Evolutionary conservation across 306 rosid species (phyloP), one percentile per base, ranked within the genome.

Genomic region (Alnus glutinosa): DNA sequence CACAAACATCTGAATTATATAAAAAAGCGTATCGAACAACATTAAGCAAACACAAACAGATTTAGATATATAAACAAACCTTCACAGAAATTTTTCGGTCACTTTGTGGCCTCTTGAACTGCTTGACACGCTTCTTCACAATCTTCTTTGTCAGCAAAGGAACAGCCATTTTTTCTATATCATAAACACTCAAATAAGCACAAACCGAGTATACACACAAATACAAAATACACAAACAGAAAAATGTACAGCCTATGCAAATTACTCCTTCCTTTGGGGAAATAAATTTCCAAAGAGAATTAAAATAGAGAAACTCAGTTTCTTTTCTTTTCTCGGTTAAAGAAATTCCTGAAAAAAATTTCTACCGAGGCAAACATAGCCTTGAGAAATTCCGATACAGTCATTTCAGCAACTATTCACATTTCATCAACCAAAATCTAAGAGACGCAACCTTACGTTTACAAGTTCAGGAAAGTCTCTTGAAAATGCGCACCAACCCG

Each of bases 41-140:
- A 9, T 66, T 15, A 44, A 10, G 50, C 7, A 6, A 42, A 42
- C 37, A 59, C 28, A 28, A 19, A 4, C 3, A n/a, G 23, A 55
- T 7, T 55, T 55, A 72, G 9, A 1, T 16, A 8, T n/a, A 2
- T n/a, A 47, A 59, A 15, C 61, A 16, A 78, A 87, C 93, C 91
- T 89, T 89, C 2, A 89, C 93, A 54, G 85, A 74, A 15, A 82
- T 80, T 78, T 82, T 89, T 63, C 93, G 68, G 86, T 89, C 91
- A 55, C 91, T 63, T 48, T 89, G 93, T 36, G 91, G 93, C 82
- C 90, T 78, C 84, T 82, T 86, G 77, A 89, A 89, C 73, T 84
- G 75, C 81, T 84, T 86, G 82, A 82, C 87, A 39, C 91, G 93
- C 90, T 89, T 89, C 93, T 89, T 89, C 68, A 89, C 89, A 80